A percentile compares a stretch with the other conserved stretches of the same genome.
Conservation (phyloP, 1,139 yeast species). For the Trichomonascaceae sp. region DNA sequence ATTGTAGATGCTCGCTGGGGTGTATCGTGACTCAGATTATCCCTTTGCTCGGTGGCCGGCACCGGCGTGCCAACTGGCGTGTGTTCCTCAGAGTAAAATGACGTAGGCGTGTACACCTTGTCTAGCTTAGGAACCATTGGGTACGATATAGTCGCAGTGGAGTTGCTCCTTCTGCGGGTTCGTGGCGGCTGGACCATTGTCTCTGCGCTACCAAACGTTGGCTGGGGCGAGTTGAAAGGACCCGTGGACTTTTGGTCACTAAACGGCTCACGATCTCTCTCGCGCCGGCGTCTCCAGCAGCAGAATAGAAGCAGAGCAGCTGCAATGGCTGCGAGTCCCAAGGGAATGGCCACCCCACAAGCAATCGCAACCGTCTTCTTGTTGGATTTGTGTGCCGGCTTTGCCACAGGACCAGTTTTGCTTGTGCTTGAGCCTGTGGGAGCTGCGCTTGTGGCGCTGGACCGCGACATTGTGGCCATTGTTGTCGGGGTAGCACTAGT, state of each 20-base stretch:
- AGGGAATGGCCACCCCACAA: slow-evolving; percentile 79
- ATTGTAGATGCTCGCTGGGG: slow-evolving; percentile 25
- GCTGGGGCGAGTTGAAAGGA: neutral
- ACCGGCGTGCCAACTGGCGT: neutral
- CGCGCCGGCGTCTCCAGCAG: slow-evolving; percentile 38
- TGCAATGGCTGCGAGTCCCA: slow-evolving; percentile 36
- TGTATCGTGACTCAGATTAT: slow-evolving; percentile 19
- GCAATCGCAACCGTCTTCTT: slow-evolving; percentile 61
- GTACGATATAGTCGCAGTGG: slow-evolving; percentile 41
- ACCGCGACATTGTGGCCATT: neutral
- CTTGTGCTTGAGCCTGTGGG: neutral
- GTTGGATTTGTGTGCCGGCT: neutral
- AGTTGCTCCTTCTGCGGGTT: slow-evolving; percentile 46
- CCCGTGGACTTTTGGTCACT: slow-evolving; percentile 1
- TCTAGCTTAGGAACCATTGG: slow-evolving; percentile 1
- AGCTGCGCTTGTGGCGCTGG: neutral
- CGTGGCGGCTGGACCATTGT: slow-evolving; percentile 28
- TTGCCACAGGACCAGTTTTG: neutral
- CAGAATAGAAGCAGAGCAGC: slow-evolving; percentile 37
- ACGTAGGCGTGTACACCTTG: slow-evolving; percentile 1
- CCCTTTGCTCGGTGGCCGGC: neutral
- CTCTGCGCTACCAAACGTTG: slow-evolving; percentile 20
- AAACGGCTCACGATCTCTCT: neutral
- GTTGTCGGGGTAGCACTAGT: neutral
- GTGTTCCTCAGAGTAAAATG: slow-evolving; percentile 2